phyloP scores from a whole-genome alignment of 768 basidiomycete genomes.

The Psilocybe tampanensis region DNA sequence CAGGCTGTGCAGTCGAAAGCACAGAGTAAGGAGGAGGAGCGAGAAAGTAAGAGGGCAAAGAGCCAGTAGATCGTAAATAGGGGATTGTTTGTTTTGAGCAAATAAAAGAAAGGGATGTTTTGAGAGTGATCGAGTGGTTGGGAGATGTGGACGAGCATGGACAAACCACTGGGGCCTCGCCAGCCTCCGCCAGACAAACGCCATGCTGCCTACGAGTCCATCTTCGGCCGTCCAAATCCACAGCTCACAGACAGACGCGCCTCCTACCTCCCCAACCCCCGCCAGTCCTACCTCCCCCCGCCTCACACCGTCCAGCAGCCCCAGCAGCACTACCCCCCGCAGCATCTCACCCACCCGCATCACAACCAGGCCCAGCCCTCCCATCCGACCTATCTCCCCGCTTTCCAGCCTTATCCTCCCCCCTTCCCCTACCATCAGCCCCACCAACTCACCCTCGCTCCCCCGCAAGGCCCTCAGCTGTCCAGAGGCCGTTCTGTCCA shows the following conservation, averaged over 20 bases:
- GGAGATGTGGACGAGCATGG: too few species aligned
- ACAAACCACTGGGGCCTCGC: conserved; percentile 57
- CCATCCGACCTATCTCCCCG: conserved; percentile 36
- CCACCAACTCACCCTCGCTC: conserved; percentile 28
- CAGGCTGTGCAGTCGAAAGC: conserved; percentile 41
- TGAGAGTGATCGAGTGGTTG: too few species aligned
- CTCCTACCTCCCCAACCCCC: conserved; percentile 40
- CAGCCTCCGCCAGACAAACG: conserved; percentile 70
- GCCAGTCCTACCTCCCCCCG: conserved; percentile 27
- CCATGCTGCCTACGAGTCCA: conserved; percentile 80
- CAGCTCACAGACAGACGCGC: conserved; percentile 52
- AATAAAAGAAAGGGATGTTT: conserved; percentile 3
- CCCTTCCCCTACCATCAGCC: neutral
- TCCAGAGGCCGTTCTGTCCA: conserved; percentile 54
- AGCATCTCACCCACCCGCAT: conserved; percentile 21
- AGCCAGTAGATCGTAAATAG: conserved; percentile 22
- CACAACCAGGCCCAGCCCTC: conserved; percentile 40
- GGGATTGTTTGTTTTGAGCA: neutral
- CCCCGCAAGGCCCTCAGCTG: conserved; percentile 37
- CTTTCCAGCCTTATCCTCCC: conserved; percentile 24
- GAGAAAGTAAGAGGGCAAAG: conserved; percentile 36
- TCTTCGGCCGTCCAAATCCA: conserved; percentile 74
- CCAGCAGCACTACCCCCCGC: conserved; percentile 24
- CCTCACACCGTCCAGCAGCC: conserved; percentile 28
- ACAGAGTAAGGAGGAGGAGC: conserved; percentile 26